Conservation (phyloP, 164 flowering plant species). For the Umbellularia californica region DNA sequence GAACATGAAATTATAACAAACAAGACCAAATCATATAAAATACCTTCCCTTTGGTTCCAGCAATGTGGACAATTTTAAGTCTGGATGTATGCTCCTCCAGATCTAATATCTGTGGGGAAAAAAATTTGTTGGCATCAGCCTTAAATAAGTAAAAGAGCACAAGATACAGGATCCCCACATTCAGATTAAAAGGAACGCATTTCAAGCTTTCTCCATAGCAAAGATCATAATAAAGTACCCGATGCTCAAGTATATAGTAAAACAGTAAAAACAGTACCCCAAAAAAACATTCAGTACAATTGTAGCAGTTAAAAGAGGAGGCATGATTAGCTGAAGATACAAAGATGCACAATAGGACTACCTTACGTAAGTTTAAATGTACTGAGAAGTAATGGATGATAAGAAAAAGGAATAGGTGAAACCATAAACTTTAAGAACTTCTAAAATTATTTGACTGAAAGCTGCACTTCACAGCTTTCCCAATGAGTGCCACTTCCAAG, state of each 20-base stretch:
- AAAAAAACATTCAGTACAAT: not conserved
- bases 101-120: conserved; percentile 42
- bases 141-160: not conserved
- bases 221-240: not conserved
- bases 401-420: no score
- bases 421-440: no score
- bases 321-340: not conserved
- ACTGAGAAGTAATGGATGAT: no score
- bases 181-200: not conserved
- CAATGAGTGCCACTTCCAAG: no score
- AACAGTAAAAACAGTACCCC: not conserved
- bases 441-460: no score
- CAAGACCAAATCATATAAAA: not conserved
- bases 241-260: not conserved
- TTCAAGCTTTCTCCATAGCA: not conserved
- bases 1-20: not conserved
- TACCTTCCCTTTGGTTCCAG: conserved; percentile 87
- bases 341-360: not conserved
- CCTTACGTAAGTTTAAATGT: no score
- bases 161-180: not conserved
- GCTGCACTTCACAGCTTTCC: no score
- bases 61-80: conserved; percentile 65
- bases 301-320: not conserved
- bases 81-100: conserved; percentile 41
- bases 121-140: not conserved